Percentiles rank a stretch among this genome's conserved stretches.
phyloP scores from a whole-genome alignment of 345 rosid genomes.

The Conringia planisiliqua region DNA sequence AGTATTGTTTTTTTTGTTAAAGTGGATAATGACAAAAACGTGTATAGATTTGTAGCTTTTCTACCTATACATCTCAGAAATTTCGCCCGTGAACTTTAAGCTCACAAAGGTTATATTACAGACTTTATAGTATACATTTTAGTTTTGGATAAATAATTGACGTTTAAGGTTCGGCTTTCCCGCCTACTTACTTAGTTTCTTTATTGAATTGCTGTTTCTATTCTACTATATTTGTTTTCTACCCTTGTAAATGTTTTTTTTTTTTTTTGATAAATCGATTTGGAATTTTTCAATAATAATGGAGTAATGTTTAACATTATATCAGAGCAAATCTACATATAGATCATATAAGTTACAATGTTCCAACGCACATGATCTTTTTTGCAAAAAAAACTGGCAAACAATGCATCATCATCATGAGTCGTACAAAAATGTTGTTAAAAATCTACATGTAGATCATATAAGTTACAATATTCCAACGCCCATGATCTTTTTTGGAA shows the following conservation, averaged over 20 bases:
- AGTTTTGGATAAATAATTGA: too few species aligned
- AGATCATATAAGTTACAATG: too few species aligned
- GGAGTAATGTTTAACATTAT: not conserved
- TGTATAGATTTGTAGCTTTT: not conserved
- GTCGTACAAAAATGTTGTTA: too few species aligned
- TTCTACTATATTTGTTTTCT: not conserved
- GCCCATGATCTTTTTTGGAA: not conserved
- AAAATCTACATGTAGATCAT: too few species aligned
- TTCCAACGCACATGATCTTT: not conserved
- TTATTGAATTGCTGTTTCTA: not conserved
- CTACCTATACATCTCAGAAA: too few species aligned
- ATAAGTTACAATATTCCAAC: not conserved
- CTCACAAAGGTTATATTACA: too few species aligned
- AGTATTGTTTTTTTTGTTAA: not conserved
- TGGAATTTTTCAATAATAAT: too few species aligned
- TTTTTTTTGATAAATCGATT: not conserved
- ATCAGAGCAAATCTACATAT: not conserved
- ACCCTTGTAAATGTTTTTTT: not conserved
- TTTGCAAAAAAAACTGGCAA: too few species aligned
- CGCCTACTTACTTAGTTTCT: not conserved
- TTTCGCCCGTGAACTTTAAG: too few species aligned
- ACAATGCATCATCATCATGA: too few species aligned
- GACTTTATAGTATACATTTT: too few species aligned
- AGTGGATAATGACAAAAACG: not conserved
- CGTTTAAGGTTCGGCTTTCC: not conserved